phyloP scores from a whole-genome alignment of 2,329 filamentous ascomycete species.

The Chaetomiaceae sp. region DNA sequence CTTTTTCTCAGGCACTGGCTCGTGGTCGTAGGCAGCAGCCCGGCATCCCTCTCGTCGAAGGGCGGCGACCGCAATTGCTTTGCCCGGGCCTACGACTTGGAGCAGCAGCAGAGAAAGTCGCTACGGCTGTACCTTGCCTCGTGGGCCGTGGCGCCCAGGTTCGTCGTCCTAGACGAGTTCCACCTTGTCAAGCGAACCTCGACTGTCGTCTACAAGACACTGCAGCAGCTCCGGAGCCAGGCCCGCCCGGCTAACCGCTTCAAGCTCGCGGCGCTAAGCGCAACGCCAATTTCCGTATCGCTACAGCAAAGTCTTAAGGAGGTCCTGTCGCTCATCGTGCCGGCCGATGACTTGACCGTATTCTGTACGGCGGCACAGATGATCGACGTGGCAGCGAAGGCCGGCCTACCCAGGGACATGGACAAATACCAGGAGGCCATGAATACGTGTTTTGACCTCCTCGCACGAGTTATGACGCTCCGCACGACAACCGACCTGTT shows the following conservation, averaged over 20 bases:
- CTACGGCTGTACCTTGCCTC: neutral
- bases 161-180: constrained; percentile 13
- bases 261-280: constrained; percentile 7
- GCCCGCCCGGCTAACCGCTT: constrained; percentile 1
- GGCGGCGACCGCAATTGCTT: neutral
- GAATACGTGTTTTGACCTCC: neutral
- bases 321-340: neutral
- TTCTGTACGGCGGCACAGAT: neutral
- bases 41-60: neutral
- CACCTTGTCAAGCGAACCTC: constrained; percentile 3
- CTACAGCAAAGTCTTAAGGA: neutral
- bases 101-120: constrained; percentile 2
- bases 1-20: constrained; percentile 7
- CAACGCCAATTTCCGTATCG: constrained; percentile 8
- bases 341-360: neutral
- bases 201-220: constrained; percentile 5
- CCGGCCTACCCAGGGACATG: neutral
- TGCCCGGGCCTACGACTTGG: constrained; percentile 4
- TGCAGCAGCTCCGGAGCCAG: constrained; percentile 2
- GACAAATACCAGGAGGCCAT: neutral
- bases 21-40: constrained; percentile 8
- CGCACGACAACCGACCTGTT: neutral
- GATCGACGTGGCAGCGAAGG: neutral
- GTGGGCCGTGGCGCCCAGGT: constrained; percentile 10
- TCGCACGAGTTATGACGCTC: neutral